A percentile compares a stretch with the other conserved stretches of the same genome.
phyloP scores from a whole-genome alignment of 2,329 filamentous ascomycete species.

The Talaromyces sp. region DNA sequence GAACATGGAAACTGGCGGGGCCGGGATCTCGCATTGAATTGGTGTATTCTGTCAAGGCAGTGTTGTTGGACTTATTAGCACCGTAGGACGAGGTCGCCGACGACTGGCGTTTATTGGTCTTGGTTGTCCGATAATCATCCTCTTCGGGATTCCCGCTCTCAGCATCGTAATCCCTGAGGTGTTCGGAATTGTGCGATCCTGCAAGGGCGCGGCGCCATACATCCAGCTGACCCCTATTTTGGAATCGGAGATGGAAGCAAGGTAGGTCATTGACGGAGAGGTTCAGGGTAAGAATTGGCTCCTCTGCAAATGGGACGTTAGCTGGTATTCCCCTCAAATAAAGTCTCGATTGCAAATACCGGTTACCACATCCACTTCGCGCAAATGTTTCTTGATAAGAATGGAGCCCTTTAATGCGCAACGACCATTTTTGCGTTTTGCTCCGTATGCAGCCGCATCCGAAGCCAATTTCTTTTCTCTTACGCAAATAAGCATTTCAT shows the following conservation, averaged over 20 bases:
- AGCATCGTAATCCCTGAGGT: slow-evolving; percentile 64
- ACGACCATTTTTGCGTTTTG: slow-evolving; percentile 61
- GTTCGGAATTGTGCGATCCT: slow-evolving; percentile 71
- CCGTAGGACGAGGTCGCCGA: slow-evolving; percentile 81
- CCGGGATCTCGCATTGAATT: slow-evolving; percentile 52
- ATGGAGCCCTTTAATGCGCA: slow-evolving; percentile 97
- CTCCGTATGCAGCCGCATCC: slow-evolving; percentile 59
- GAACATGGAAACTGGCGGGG: slow-evolving; percentile 67
- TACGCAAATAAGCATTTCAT: slow-evolving; percentile 98
- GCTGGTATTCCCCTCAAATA: background rate
- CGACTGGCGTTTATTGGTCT: slow-evolving; percentile 62
- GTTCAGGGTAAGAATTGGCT: slow-evolving; percentile 80
- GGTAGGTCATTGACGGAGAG: slow-evolving; percentile 88
- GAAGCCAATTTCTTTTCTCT: slow-evolving; percentile 80
- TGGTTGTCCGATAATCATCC: slow-evolving; percentile 66
- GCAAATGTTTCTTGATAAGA: slow-evolving; percentile 94
- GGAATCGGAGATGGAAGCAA: slow-evolving; percentile 88
- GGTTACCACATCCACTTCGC: slow-evolving; percentile 67
- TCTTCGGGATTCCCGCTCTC: slow-evolving; percentile 81
- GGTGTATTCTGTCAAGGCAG: slow-evolving; percentile 88
- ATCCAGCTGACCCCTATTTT: slow-evolving; percentile 72
- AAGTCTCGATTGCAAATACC: slow-evolving; percentile 28
- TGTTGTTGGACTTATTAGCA: slow-evolving; percentile 73
- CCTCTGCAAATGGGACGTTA: slow-evolving; percentile 48
- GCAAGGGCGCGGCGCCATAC: slow-evolving; percentile 83